These are phyloP conservation scores for Papiliotrema terrestris DNA, from an alignment of 1,284 basidiomycete genomes.

Conservation along the genomic window DNA sequence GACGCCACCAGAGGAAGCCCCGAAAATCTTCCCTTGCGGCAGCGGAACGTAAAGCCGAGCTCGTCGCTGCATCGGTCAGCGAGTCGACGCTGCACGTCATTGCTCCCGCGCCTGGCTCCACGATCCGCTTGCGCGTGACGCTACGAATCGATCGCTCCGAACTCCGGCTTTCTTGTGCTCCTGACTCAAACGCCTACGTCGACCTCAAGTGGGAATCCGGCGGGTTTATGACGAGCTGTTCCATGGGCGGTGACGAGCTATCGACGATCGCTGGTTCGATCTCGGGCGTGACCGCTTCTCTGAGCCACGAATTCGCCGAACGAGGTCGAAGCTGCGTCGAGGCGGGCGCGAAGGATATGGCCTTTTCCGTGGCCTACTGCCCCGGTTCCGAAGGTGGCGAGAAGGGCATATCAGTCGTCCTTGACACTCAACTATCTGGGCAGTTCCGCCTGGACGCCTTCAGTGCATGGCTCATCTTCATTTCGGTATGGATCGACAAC, in stretches of 20 bases:
- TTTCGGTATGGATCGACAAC: slow-evolving; percentile 42
- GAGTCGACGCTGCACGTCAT: slow-evolving; percentile 4
- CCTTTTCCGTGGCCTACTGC: slow-evolving; percentile 32
- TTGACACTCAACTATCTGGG: slow-evolving; percentile 38
- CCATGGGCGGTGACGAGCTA: slow-evolving; percentile 61
- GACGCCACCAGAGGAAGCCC: slow-evolving; percentile 11
- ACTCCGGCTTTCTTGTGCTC: slow-evolving; percentile 76
- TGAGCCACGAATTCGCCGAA: slow-evolving; percentile 62
- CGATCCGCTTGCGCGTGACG: slow-evolving; percentile 57
- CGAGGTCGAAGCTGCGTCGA: slow-evolving; percentile 36
- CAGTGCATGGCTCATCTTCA: slow-evolving; percentile 44
- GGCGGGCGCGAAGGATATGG: slow-evolving; percentile 43
- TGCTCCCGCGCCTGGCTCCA: slow-evolving; percentile 12
- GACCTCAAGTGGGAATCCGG: slow-evolving; percentile 86
- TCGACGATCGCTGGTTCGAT: slow-evolving; percentile 73
- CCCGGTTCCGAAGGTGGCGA: slow-evolving; percentile 6
- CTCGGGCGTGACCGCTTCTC: slow-evolving; percentile 68
- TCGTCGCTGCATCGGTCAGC: slow-evolving; percentile 9
- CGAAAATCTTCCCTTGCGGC: not conserved
- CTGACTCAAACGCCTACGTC: slow-evolving; percentile 82
- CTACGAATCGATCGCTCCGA: slow-evolving; percentile 83
- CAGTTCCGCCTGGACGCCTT: slow-evolving; percentile 42
- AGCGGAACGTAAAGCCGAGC: slow-evolving; percentile 6
- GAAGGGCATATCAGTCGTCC: slow-evolving; percentile 54
- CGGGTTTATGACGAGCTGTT: slow-evolving; percentile 73